These are phyloP conservation scores for Papiliotrema flavescens DNA, from an alignment of 1,284 basidiomycete genomes.

Conservation along the genomic window DNA sequence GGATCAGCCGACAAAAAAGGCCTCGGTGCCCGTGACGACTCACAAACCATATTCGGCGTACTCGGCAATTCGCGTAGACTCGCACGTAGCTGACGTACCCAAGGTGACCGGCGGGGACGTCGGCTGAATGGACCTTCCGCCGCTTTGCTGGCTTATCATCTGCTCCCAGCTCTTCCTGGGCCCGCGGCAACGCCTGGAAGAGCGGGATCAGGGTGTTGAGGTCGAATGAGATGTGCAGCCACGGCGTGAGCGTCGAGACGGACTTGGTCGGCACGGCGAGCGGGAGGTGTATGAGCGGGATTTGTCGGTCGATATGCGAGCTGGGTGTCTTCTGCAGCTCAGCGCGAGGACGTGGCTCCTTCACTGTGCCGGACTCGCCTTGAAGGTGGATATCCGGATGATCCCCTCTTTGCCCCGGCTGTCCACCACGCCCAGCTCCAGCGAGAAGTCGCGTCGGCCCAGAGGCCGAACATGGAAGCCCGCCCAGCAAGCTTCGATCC, in stretches of 20 bases:
- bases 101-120: constrained; percentile 59
- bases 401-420: constrained; percentile 58
- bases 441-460: constrained; percentile 61
- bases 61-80: constrained; percentile 74
- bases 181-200: constrained; percentile 54
- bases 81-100: constrained; percentile 66
- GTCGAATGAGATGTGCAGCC: constrained; percentile 65
- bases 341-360: not conserved
- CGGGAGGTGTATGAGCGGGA: constrained; percentile 67
- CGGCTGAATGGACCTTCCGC: constrained; percentile 7
- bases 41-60: constrained; percentile 72
- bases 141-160: constrained; percentile 8
- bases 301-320: constrained; percentile 51
- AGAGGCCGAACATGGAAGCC: constrained; percentile 69
- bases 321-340: constrained; percentile 51
- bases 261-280: constrained; percentile 59
- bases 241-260: constrained; percentile 61
- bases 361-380: constrained; percentile 54
- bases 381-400: constrained; percentile 72
- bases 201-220: constrained; percentile 61
- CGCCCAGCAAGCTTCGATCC: constrained; percentile 67
- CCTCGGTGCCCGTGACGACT: constrained; percentile 7
- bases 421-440: constrained; percentile 74
- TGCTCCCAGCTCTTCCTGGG: constrained; percentile 1
- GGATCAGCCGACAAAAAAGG: not conserved